phyloP scores from a whole-genome alignment of 2,329 filamentous ascomycete species.

The Elsinoe arachidis region DNA sequence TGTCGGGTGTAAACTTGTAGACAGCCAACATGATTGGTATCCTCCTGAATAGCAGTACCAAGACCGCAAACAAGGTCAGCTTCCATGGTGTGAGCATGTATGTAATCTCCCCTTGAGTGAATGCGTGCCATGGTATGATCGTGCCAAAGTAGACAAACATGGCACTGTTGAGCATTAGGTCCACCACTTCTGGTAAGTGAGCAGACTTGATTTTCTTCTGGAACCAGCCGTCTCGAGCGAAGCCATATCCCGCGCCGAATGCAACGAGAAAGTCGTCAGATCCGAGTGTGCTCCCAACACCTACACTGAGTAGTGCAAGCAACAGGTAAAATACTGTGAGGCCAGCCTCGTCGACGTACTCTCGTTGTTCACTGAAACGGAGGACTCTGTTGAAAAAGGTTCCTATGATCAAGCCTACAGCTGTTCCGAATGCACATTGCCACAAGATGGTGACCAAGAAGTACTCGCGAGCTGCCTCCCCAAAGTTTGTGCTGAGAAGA shows the following conservation, averaged over 20 bases:
- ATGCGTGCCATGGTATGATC: slow-evolving; percentile 45
- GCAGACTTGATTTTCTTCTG: slow-evolving; percentile 38
- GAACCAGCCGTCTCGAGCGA: slow-evolving; percentile 48
- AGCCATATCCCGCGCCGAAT: slow-evolving; percentile 48
- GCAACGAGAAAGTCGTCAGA: slow-evolving; percentile 49
- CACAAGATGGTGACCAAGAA: slow-evolving; percentile 47
- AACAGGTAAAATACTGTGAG: slow-evolving; percentile 50
- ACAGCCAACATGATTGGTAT: slow-evolving; percentile 43
- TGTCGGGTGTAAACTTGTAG: slow-evolving; percentile 41
- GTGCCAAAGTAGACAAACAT: slow-evolving; percentile 51
- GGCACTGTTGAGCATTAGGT: slow-evolving; percentile 47
- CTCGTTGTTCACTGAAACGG: slow-evolving; percentile 36
- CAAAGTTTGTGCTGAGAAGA: slow-evolving; percentile 32
- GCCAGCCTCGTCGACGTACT: slow-evolving; percentile 41
- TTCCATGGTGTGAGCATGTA: slow-evolving; percentile 33
- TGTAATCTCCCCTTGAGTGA: slow-evolving; percentile 32
- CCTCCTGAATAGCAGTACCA: slow-evolving; percentile 45
- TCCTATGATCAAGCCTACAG: slow-evolving; percentile 42
- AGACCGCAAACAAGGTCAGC: slow-evolving; percentile 38
- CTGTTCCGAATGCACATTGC: slow-evolving; percentile 44
- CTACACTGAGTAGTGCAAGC: slow-evolving; percentile 44
- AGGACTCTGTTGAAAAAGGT: slow-evolving; percentile 40
- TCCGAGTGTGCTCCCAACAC: slow-evolving; percentile 44
- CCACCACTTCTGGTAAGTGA: slow-evolving; percentile 42
- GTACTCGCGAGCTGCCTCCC: slow-evolving; percentile 42